These are phyloP conservation scores for Rubia balearica DNA, from an alignment of 305 asterid genomes.

Conservation along the genomic window DNA sequence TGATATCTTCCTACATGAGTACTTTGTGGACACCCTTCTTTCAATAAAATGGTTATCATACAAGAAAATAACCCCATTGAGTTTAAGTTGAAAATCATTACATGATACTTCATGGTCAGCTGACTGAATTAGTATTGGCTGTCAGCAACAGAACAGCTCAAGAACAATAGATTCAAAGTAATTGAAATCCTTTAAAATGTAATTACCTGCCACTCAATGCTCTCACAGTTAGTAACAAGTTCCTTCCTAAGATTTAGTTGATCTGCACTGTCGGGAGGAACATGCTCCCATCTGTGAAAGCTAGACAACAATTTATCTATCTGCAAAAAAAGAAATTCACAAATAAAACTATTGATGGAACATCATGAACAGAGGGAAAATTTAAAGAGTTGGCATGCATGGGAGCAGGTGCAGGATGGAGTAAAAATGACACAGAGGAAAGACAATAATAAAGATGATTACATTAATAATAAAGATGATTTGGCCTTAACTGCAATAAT, in stretches of 20 bases:
- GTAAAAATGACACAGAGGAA: neutral
- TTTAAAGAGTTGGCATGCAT: neutral
- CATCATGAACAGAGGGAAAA: neutral
- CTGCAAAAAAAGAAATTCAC: constrained; percentile 35
- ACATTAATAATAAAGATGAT: neutral
- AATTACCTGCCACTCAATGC: constrained; percentile 96
- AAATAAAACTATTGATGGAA: neutral
- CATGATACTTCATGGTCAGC: constrained; percentile 2
- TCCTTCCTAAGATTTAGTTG: constrained; percentile 57
- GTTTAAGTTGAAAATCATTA: constrained; percentile 1
- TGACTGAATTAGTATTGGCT: neutral
- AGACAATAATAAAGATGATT: too few species aligned
- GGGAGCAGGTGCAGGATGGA: neutral
- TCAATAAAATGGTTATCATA: neutral
- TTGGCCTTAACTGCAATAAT: neutral
- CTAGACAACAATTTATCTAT: constrained; percentile 71
- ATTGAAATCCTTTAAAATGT: neutral
- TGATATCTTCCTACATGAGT: neutral
- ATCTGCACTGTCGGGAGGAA: constrained; percentile 53
- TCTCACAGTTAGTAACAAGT: constrained; percentile 70
- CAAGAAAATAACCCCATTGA: neutral
- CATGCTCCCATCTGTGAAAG: constrained; percentile 77
- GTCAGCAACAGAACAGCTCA: neutral
- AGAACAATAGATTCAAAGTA: constrained; percentile 9
- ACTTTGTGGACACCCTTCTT: neutral